Evolutionary conservation across 306 rosid genomes (phyloP).

Genomic region (Malus sieversii): DNA sequence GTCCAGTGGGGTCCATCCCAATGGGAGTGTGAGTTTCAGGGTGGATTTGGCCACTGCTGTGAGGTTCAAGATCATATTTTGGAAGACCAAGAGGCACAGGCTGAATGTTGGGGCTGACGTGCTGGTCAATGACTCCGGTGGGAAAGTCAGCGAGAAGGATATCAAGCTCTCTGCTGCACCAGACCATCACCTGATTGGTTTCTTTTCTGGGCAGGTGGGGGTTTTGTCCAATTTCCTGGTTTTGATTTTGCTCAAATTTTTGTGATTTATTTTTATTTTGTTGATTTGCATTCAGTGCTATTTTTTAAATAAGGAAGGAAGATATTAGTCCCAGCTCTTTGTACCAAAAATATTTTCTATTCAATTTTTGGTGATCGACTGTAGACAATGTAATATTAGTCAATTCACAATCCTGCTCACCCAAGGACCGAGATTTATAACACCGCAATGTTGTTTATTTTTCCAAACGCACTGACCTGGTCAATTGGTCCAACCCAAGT

Average conservation of each 20-base stretch:
- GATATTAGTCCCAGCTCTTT: background rate
- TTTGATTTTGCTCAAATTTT: constrained; percentile 14
- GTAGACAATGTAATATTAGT: no score
- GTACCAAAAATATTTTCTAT: background rate
- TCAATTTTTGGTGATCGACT: no score
- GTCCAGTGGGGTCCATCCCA: background rate
- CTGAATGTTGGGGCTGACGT: constrained; percentile 48
- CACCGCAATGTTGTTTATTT: no score
- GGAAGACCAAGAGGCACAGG: constrained; percentile 49
- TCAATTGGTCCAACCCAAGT: background rate
- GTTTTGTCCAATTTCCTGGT: constrained; percentile 21
- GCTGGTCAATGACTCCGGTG: constrained; percentile 33
- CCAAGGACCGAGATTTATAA: no score
- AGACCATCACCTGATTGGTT: background rate
- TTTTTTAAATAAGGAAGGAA: background rate
- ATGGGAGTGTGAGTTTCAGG: constrained; percentile 21
- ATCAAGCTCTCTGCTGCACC: constrained; percentile 55
- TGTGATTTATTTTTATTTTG: background rate
- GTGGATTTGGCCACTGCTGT: constrained; percentile 55
- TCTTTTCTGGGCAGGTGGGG: constrained; percentile 23
- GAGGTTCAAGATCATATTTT: constrained; percentile 58
- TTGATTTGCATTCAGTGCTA: background rate
- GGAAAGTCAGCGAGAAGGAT: constrained; percentile 13
- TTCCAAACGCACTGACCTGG: background rate
- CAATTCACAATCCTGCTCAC: no score